Evolutionary conservation across 2,329 filamentous ascomycete species (phyloP), one percentile per base, ranked within the genome.

Genomic region (Fusarium sterilihyphosum): DNA sequence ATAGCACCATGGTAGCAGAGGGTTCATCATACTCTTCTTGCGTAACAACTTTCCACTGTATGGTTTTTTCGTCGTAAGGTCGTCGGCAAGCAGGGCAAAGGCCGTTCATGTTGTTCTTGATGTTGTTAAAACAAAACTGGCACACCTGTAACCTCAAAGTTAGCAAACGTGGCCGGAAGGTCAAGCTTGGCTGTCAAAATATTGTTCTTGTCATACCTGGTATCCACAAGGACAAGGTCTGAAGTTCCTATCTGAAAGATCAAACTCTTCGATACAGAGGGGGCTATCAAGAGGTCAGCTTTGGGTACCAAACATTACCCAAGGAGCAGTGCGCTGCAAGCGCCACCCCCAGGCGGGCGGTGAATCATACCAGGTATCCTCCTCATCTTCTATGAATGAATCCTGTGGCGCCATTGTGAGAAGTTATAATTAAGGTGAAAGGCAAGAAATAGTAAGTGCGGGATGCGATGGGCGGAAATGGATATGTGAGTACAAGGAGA

Each of bases 91-190:
- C 97, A n/a, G 96, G 96, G 83, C 96, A 99, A 66, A 98, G 89
- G 41, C 96, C 95, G 81, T 98, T 98, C 89, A 98, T 95, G 79
- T 98, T 98, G 78, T 93, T 97, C 85, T 97, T 97, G 83, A 99
- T 97, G 83, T 98, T 99, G 85, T 99, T 98, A 87, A 96, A 99
- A 86, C 96, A 99, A 85, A 99, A 99, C 87, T 99, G 97, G 84
- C 96, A 99, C 82, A 99, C 96, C 95, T 98, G 37, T 1, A 47
- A 50, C 17, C 49, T 38, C 24, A 47, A 33, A n/a, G 76, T 79
- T 77, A 79, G 76, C 57, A 65, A 62, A 76, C 70, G 73, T 74
- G 75, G 71, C 71, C 72, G 58, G 24, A 65, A 44, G 52, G 18
- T 44, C 71, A 65, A 53, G 58, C n/a, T 33, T 37, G 33, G 54